Percentiles rank a stretch among this genome's conserved stretches.
These are phyloP conservation scores for Hypoxylon perforatum DNA, from an alignment of 495 filamentous ascomycete genomes.

Conservation along the genomic window DNA sequence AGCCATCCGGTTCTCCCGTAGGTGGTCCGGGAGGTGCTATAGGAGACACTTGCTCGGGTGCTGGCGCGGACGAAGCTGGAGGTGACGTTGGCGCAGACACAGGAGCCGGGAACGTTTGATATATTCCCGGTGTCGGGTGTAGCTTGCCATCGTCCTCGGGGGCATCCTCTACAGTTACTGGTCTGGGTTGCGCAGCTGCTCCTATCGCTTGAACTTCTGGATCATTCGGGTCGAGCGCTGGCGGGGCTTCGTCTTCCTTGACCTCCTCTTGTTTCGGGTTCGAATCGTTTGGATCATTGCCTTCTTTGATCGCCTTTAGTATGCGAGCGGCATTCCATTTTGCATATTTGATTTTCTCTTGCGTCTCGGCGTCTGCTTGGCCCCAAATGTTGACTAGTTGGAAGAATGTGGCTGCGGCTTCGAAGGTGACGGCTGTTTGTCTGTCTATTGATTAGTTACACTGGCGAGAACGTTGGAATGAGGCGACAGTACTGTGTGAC, in stretches of 20 bases:
- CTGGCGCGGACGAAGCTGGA: conserved; percentile 44
- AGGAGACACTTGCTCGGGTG: conserved; percentile 51
- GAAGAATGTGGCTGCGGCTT: conserved; percentile 90
- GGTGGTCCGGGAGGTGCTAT: conserved; percentile 47
- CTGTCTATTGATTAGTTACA: conserved; percentile 54
- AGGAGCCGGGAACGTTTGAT: conserved; percentile 50
- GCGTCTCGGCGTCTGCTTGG: conserved; percentile 75
- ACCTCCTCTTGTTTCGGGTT: conserved; percentile 70
- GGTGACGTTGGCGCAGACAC: conserved; percentile 56
- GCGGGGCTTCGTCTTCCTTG: conserved; percentile 55
- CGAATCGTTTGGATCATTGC: conserved; percentile 90
- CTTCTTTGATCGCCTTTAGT: conserved; percentile 87
- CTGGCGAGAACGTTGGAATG: neutral
- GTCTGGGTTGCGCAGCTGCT: conserved; percentile 58
- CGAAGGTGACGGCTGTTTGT: conserved; percentile 93
- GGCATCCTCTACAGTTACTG: conserved; percentile 66
- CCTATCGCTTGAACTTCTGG: conserved; percentile 69
- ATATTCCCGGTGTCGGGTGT: conserved; percentile 48
- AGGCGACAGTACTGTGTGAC: conserved; percentile 74
- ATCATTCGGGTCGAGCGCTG: conserved; percentile 67
- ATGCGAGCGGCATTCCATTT: conserved; percentile 97
- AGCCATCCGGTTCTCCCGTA: conserved; percentile 42
- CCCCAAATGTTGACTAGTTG: conserved; percentile 89
- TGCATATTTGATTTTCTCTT: conserved; percentile 90
- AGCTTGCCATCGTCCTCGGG: conserved; percentile 56